These are phyloP conservation scores for Syzygium aqueum DNA, from an alignment of 345 rosid species.

Conservation along the genomic window DNA sequence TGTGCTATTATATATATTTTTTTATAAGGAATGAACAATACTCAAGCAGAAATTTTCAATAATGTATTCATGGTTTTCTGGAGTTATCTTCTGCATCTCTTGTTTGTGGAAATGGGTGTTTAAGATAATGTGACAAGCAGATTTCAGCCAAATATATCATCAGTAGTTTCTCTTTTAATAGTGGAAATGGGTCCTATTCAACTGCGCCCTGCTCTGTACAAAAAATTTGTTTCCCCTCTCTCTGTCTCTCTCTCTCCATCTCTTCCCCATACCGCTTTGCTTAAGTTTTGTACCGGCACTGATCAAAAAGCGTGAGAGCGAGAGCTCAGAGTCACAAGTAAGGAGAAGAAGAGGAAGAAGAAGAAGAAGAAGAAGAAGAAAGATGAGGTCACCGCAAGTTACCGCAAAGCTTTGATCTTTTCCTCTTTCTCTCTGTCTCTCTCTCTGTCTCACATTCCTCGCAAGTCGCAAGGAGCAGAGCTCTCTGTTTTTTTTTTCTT, in stretches of 20 bases:
- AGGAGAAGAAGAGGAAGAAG: not conserved
- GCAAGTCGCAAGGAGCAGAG: constrained; percentile 2
- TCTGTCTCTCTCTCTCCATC: not conserved
- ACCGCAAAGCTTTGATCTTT: not conserved
- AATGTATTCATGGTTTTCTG: not conserved
- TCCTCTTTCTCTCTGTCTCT: not conserved
- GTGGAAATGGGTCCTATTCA: not conserved
- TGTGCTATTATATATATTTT: not conserved
- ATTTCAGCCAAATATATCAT: not conserved
- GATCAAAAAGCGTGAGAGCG: not conserved
- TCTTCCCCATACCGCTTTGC: not conserved
- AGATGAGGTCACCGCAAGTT: not conserved
- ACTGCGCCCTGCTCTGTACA: not conserved
- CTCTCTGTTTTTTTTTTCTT: not conserved
- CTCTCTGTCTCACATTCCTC: not conserved
- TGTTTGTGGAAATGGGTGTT: not conserved
- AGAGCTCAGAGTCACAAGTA: not conserved
- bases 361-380: not conserved
- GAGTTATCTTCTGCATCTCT: not conserved
- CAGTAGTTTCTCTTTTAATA: not conserved
- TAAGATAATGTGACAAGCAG: not conserved
- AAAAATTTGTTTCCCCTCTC: too few species aligned
- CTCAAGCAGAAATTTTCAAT: not conserved
- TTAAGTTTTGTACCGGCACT: not conserved
- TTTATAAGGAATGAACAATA: not conserved